phyloP scores from a whole-genome alignment of 2,329 filamentous ascomycete genomes.

The Aspergillus cejpii region DNA sequence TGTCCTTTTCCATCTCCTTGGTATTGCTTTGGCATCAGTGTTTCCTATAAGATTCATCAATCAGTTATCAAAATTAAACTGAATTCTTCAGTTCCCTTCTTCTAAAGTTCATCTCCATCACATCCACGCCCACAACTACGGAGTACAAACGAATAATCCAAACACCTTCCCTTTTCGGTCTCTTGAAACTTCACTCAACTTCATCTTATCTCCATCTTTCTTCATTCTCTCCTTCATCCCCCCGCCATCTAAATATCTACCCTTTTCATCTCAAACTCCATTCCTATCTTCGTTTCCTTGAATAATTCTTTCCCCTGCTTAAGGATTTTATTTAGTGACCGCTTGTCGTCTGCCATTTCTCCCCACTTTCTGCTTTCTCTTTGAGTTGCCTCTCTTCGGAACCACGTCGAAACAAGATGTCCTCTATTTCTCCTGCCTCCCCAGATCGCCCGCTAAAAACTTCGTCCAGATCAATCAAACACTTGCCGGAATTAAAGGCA shows the following conservation, averaged over 20 bases:
- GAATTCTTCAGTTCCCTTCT: no score
- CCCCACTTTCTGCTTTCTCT: constrained; percentile 17
- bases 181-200: neutral
- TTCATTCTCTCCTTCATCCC: constrained; percentile 14
- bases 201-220: constrained; percentile 2
- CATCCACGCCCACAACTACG: no score
- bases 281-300: constrained; percentile 21
- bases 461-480: no score
- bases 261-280: constrained; percentile 13
- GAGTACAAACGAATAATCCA: neutral
- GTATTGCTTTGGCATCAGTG: no score
- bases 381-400: constrained; percentile 17
- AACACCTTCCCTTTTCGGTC: neutral
- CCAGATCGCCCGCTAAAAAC: no score
- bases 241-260: constrained; percentile 12
- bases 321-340: constrained; percentile 13
- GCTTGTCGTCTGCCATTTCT: constrained; percentile 12
- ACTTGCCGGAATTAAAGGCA: no score
- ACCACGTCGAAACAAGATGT: no score
- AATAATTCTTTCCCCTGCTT: constrained; percentile 10
- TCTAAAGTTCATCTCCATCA: no score
- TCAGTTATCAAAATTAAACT: no score
- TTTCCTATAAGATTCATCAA: no score
- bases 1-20: no score
- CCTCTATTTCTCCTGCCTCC: no score